These are phyloP conservation scores for Astrothelium macrocarpum DNA, from an alignment of 495 filamentous ascomycete species.

Conservation along the genomic window DNA sequence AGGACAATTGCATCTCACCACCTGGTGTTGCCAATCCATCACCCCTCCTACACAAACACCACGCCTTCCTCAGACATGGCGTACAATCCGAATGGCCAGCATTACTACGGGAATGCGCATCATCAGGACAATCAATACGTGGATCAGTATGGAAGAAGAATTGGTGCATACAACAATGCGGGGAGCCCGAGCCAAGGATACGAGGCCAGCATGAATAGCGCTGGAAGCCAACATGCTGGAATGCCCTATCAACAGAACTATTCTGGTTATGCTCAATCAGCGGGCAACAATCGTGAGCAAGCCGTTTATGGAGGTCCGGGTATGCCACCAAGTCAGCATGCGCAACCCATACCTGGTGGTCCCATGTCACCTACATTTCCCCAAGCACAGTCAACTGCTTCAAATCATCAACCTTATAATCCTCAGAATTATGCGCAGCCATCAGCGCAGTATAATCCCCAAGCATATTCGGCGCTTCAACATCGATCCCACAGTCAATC, in stretches of 20 bases:
- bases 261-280: neutral
- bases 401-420: conserved; percentile 47
- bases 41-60: neutral
- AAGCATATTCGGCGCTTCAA: conserved; percentile 16
- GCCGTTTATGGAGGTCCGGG: neutral
- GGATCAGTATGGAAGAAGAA: conserved; percentile 14
- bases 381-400: neutral
- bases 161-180: conserved; percentile 33
- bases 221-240: conserved; percentile 29
- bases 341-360: neutral
- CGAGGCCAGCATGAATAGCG: conserved; percentile 55
- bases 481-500: conserved; percentile 14
- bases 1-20: neutral
- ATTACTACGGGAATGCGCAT: conserved; percentile 29
- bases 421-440: conserved; percentile 68
- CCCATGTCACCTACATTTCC: conserved; percentile 3
- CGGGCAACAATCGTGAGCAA: neutral
- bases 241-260: conserved; percentile 30
- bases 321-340: neutral
- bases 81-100: conserved; percentile 44
- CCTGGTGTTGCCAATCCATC: neutral
- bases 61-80: conserved; percentile 31
- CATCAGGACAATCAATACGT: conserved; percentile 16
- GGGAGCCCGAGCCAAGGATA: conserved; percentile 66
- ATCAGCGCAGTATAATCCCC: conserved; percentile 43